Base-by-base conservation (phyloP, 1,284 basidiomycete genomes). In the Vanrija sp. region DNA sequence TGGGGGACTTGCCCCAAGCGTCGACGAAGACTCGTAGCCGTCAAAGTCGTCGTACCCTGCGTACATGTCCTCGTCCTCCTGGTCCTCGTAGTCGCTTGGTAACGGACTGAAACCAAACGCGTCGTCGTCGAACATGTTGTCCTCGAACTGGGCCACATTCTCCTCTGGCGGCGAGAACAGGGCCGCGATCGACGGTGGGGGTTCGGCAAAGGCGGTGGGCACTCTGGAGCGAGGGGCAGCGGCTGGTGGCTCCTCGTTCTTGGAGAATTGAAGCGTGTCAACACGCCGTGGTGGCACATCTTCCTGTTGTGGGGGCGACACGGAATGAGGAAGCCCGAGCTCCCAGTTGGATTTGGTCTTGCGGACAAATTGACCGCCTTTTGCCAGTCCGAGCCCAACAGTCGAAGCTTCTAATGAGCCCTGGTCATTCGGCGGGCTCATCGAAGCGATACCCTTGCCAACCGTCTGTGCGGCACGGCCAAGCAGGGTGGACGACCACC, bases 21-120 rank as follows among this genome's bases (percentile, higher is more conserved):
- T 34, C 12, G 34, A 34, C 10, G 34, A 34, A 34, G 34, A 34
- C 34, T 34, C 34, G 34, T 34, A 34, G 34, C 34, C 34, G 29
- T 43, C 15, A 5, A 21, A 21, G 44, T 47, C 54, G 26, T 46
- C 40, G 38, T 45, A 26, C 23, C n/a, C 21, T 10, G 25, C 1
- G 39, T 43, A 49, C 40, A 64, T 59, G 55, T 74, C 72, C n/a
- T 73, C 72, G 21, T 64, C 65, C 46, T 60, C 65, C 52, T 69
- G 64, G 8, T 59, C 63, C 49, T 74, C 72, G 49, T 74, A 74
- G 49, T 71, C 70, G 6, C 58, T 58, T 4, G 69, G 69, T 21
- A 72, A 54, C 7, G 67, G 69, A 19, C 57, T 63, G 54, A 67
- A 72, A 9, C 65, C 69, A 47, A 63, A 72, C 19, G 62, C 65